phyloP scores from a whole-genome alignment of 2,329 filamentous ascomycete species.

The Ilyonectria destructans region DNA sequence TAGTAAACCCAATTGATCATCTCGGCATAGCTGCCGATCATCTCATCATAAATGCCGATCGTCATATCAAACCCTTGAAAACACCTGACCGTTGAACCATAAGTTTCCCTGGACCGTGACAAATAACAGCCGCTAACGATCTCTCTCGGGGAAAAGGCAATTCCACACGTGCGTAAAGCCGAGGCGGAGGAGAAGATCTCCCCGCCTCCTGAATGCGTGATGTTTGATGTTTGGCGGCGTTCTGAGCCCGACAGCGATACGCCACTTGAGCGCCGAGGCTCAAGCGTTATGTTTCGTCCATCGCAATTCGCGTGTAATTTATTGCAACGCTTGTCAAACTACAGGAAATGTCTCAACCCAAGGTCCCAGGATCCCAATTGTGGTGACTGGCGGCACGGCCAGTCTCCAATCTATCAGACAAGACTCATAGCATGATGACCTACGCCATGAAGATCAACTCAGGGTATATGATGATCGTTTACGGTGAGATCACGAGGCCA shows the following conservation, averaged over 20 bases:
- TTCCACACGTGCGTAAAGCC: neutral
- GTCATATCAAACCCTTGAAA: slow-evolving; percentile 31
- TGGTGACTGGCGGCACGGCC: too few species aligned
- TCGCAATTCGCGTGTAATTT: neutral
- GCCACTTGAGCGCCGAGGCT: neutral
- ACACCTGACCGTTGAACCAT: neutral
- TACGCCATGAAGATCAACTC: too few species aligned
- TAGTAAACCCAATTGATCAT: slow-evolving; percentile 19
- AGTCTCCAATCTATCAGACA: too few species aligned
- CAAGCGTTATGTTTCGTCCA: neutral
- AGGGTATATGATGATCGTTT: too few species aligned
- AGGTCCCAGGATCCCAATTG: too few species aligned
- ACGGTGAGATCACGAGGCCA: too few species aligned
- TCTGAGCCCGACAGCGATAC: neutral
- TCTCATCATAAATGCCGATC: too few species aligned
- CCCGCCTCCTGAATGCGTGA: neutral
- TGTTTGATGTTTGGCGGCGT: slow-evolving; percentile 1
- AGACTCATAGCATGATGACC: too few species aligned
- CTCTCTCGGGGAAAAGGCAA: neutral
- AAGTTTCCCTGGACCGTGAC: neutral
- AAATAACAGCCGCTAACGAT: neutral
- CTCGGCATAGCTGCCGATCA: slow-evolving; percentile 37
- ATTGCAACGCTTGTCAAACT: neutral
- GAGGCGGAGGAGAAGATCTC: neutral
- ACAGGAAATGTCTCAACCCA: too few species aligned